A percentile compares a stretch with the other conserved stretches of the same genome.
Evolutionary conservation across 768 basidiomycete genomes (phyloP).

Genomic region (Termitomyces sp.): DNA sequence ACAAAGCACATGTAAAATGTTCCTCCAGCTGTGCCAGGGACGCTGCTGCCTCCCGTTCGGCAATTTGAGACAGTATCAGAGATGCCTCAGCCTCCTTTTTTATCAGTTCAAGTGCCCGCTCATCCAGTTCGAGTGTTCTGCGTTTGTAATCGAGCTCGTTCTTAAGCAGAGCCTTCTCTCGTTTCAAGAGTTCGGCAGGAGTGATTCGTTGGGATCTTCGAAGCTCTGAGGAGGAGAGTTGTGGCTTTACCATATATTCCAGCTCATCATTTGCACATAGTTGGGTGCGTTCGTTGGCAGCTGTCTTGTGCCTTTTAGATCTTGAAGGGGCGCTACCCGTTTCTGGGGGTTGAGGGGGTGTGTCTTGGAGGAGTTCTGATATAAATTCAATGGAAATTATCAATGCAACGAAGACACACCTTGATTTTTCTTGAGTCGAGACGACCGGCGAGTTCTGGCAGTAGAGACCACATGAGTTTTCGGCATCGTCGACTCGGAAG

Average conservation of each 20-base stretch:
- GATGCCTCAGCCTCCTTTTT: constrained; percentile 40
- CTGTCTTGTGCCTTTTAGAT: constrained; percentile 10
- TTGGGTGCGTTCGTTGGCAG: not conserved
- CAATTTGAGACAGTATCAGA: constrained; percentile 36
- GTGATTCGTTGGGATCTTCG: constrained; percentile 39
- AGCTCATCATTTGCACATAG: constrained; percentile 7
- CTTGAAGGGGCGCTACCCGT: constrained; percentile 1
- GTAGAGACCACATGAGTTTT: constrained; percentile 8
- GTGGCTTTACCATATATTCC: constrained; percentile 10
- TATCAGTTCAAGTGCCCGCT: constrained; percentile 33
- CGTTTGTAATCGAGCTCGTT: constrained; percentile 39
- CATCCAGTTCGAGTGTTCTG: constrained; percentile 34
- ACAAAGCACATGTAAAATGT: constrained; percentile 65
- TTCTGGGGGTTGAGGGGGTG: constrained; percentile 4
- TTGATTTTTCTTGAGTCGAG: constrained; percentile 24
- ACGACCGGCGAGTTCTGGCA: constrained; percentile 21
- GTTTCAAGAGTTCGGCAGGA: constrained; percentile 33
- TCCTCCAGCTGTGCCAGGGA: constrained; percentile 56
- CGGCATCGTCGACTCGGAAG: constrained; percentile 16
- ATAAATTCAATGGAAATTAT: not conserved
- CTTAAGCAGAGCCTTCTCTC: constrained; percentile 30
- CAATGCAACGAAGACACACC: not conserved
- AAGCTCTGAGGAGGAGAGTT: constrained; percentile 18
- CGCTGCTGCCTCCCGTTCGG: constrained; percentile 36
- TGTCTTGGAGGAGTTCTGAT: not conserved